Evolutionary conservation across 352 stramenopile species (phyloP).

Genomic region (Globisporangium spiculum): DNA sequence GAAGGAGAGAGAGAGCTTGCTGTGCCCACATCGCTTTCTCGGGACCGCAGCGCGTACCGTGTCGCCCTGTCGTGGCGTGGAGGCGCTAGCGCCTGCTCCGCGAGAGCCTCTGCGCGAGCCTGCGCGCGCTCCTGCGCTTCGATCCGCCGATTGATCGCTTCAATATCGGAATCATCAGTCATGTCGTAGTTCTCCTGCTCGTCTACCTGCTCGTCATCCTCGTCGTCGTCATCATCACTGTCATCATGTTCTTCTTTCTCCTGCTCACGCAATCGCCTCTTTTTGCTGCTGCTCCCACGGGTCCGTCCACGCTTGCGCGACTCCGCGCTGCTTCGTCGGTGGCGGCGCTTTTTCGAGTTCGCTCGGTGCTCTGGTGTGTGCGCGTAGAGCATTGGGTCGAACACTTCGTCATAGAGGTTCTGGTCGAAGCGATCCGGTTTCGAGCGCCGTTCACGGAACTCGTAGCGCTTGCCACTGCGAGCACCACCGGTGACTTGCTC

Average conservation of each 20-base stretch:
- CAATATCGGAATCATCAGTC: slow-evolving; percentile 48
- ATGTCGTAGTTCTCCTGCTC: slow-evolving; percentile 30
- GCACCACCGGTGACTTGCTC: slow-evolving; percentile 10
- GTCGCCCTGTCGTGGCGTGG: slow-evolving; percentile 26
- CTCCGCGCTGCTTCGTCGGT: slow-evolving; percentile 7
- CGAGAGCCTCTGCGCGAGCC: slow-evolving; percentile 21
- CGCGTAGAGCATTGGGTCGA: slow-evolving; percentile 31
- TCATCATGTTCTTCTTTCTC: slow-evolving; percentile 25
- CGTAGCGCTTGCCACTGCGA: slow-evolving; percentile 29
- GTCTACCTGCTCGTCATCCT: slow-evolving; percentile 22
- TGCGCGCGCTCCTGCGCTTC: slow-evolving; percentile 42
- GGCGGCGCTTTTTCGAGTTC: slow-evolving; percentile 21
- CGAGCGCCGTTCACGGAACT: slow-evolving; percentile 46
- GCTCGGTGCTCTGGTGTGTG: not conserved
- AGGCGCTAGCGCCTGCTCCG: slow-evolving; percentile 17
- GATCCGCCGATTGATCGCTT: slow-evolving; percentile 52
- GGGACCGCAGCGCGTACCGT: slow-evolving; percentile 60
- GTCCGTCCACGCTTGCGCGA: slow-evolving; percentile 7
- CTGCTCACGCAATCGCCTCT: slow-evolving; percentile 13
- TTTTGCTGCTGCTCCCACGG: slow-evolving; percentile 5
- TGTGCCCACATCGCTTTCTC: slow-evolving; percentile 29
- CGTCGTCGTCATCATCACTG: slow-evolving; percentile 30
- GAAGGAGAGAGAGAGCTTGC: slow-evolving; percentile 30
- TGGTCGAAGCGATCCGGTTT: slow-evolving; percentile 66
- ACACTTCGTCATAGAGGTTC: slow-evolving; percentile 70